phyloP scores from a whole-genome alignment of 108 stramenopile genomes.

The Phaeodactylum tricornutum region DNA sequence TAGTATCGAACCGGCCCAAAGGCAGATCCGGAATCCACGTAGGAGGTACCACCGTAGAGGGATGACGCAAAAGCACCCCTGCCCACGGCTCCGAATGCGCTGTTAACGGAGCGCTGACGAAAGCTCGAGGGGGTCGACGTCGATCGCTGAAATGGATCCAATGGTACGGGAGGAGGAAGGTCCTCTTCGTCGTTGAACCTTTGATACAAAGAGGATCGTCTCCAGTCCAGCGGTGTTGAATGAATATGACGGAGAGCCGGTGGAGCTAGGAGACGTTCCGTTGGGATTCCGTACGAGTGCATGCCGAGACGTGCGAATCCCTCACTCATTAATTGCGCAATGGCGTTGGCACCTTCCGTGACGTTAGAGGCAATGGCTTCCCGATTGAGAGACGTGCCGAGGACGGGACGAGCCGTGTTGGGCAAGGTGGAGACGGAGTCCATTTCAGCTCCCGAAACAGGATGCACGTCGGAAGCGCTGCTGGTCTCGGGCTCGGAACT shows the following conservation, averaged over 20 bases:
- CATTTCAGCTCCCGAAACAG: no score
- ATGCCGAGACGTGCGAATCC: no score
- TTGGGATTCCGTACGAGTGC: no score
- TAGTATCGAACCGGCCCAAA: slow-evolving; percentile 5
- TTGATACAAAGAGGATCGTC: background rate
- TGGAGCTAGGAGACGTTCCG: background rate
- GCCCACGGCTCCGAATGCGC: background rate
- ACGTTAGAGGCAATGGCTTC: no score
- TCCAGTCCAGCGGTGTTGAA: slow-evolving; percentile 2
- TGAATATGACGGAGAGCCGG: slow-evolving; percentile 2
- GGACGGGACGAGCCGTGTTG: no score
- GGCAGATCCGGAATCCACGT: background rate
- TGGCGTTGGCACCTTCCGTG: no score
- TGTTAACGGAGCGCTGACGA: slow-evolving; percentile 1
- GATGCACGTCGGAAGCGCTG: no score
- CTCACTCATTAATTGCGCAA: no score
- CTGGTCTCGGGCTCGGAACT: no score
- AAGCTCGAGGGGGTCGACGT: slow-evolving; percentile 3
- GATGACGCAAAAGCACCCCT: background rate
- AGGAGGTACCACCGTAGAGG: background rate
- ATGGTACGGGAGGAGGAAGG: background rate
- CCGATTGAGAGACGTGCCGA: no score
- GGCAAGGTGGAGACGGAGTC: no score
- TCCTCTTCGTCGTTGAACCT: background rate
- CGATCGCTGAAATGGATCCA: slow-evolving; percentile 2